Base-by-base conservation (phyloP, 352 stramenopile species). In the Globisporangium emineosum region DNA sequence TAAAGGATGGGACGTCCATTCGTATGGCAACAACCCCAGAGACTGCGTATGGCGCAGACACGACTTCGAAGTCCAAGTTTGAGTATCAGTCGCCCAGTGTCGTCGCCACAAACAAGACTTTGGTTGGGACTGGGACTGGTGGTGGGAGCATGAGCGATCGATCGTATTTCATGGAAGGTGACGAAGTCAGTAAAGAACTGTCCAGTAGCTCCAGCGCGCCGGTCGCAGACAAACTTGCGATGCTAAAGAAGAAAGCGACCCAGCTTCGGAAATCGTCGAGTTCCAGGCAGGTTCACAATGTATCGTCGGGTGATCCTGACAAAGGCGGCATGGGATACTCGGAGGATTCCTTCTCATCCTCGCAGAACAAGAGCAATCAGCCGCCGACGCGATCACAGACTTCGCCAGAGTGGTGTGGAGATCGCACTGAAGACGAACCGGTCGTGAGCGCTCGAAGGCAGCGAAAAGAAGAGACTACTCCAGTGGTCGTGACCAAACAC, bases 221-320 rank as follows among this genome's bases (percentile, higher is more conserved):
- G 5, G 57, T 53, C 35, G 21, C 71, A 2, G 74, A 80, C 5
- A 91, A 90, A 32, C 60, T 93, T 21, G 64, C 71, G 49, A 66
- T 74, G 2, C 69, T 93, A 27, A 91, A 88, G 68, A 73, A 74
- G 50, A 92, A 90, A 69, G 72, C 80, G 3, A 73, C 69, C 33
- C 65, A 84, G 19, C 51, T 89, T 19, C 73, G 75, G 5, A 80
- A 79, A 42, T 75, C 75, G 7, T 62, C 71, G n/a, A 86, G 77
- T 57, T 59, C 62, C 4, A 88, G 81, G 47, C 75, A 76, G 15
- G 6, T 66, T n/a, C 29, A 57, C 51, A 57, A 57, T n/a, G 27
- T 21, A 13, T 19, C 51, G 13, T 2, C 37, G 13, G 2, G 29
- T 29, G 45, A 43, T 17, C 23, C 5, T 15, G 32, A 55, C 5